Percentiles rank a stretch among this genome's conserved stretches.
Conservation (phyloP, 2,329 filamentous ascomycete genomes). For the Cladophialophora chaetospira region DNA sequence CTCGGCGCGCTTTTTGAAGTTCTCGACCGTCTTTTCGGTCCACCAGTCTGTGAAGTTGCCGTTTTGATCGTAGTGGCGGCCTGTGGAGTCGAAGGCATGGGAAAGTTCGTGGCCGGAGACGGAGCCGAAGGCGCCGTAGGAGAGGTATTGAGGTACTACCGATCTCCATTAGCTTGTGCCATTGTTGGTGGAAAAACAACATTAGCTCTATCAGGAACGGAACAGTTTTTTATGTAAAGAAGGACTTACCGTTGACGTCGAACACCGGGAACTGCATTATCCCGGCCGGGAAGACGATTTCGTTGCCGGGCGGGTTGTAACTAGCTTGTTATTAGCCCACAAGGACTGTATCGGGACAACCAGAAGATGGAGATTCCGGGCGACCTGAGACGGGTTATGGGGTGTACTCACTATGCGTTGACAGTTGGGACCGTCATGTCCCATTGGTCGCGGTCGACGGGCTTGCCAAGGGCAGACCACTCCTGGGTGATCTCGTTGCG, state of each 20-base stretch:
- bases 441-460: conserved; percentile 62
- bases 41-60: conserved; percentile 70
- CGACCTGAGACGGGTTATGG: not conserved
- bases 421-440: conserved; percentile 61
- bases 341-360: too few species aligned
- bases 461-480: conserved; percentile 63
- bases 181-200: too few species aligned
- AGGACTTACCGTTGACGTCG: conserved; percentile 58
- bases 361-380: too few species aligned
- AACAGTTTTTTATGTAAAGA: too few species aligned
- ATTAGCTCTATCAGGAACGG: too few species aligned
- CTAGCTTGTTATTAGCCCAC: too few species aligned
- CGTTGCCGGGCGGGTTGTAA: conserved; percentile 65
- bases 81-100: conserved; percentile 69
- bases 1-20: conserved; percentile 60
- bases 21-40: conserved; percentile 60
- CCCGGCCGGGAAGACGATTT: conserved; percentile 69
- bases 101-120: conserved; percentile 70
- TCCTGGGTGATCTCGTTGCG: conserved; percentile 50
- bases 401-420: conserved; percentile 55
- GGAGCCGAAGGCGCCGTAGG: conserved; percentile 69
- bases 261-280: conserved; percentile 71
- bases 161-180: too few species aligned
- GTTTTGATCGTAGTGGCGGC: conserved; percentile 65
- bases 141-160: conserved; percentile 66